Base-by-base conservation (phyloP, 345 rosid genomes). In the Laguncularia racemosa region DNA sequence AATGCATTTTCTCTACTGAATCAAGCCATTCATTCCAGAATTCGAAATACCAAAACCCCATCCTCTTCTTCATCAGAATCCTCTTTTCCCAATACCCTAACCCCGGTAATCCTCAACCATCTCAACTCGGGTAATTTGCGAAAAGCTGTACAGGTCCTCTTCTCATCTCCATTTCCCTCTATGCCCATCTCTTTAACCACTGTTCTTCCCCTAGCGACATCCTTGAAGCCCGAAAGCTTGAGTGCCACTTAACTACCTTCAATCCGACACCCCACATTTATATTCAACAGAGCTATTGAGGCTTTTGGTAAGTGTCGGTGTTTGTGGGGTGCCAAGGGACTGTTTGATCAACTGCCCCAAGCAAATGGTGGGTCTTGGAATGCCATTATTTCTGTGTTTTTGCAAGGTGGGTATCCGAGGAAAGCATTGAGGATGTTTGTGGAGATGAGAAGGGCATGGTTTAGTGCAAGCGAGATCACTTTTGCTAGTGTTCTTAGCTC, bases 301-400 rank as follows among this genome's bases (percentile, higher is more conserved):
- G 20, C 84, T 1, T 91, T 77, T 14, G 95, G 86, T 9, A 66
- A 65, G 52, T 81, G 89, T 55, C 74, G 79, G 2, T 80, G 78
- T 48, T 48, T 81, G 74, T 38, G 20, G 1, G 91, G 84, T 62
- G 98, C 98, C 4, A 60, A 64, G 18, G 80, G 70, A 50, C 67
- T 88, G 82, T 91, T 91, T 16, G 92, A 86, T 59, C 79, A 88
- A 84, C 86, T 88, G 95, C 85, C 84, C 62, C 64, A 72, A n/a
- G 79, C 88, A 66, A 84, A 91, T 62, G 98, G 96, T 33, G 98
- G 98, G 2, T 79, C 98, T 20, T 88, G 98, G 98, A 91, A 91
- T 72, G 81, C 98, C 2, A 54, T 91, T 62, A 81, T 91, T 53
- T 62, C 74, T 0, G 92, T 85, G 7, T 86, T 73, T 65, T 63